Percentiles rank a stretch among this genome's conserved stretches.
Evolutionary conservation across 352 stramenopile genomes (phyloP).

Genomic region (Phytophthora syringae): DNA sequence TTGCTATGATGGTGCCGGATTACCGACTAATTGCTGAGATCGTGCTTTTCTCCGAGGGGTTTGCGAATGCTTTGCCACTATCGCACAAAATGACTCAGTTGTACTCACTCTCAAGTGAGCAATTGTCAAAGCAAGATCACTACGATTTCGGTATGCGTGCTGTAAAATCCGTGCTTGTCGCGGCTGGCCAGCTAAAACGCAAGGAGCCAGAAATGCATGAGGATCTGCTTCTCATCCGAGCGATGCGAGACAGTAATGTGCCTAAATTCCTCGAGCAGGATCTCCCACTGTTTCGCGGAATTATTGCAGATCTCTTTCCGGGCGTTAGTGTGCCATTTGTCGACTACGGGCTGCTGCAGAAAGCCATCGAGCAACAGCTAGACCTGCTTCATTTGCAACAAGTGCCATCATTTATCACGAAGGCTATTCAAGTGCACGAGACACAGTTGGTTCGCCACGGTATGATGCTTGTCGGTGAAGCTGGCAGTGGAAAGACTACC

Average conservation of each 20-base stretch:
- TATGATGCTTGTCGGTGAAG: conserved; percentile 95
- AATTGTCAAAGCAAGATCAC: conserved; percentile 95
- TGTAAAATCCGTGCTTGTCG: conserved; percentile 94
- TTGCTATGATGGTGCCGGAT: conserved; percentile 96
- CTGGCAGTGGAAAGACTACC: conserved; percentile 90
- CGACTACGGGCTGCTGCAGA: conserved; percentile 93
- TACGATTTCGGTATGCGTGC: conserved; percentile 96
- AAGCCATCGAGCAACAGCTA: conserved; percentile 87
- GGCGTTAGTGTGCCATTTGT: conserved; percentile 94
- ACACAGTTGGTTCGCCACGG: conserved; percentile 93
- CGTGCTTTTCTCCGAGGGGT: conserved; percentile 94
- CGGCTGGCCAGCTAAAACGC: conserved; percentile 93
- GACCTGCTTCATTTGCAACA: conserved; percentile 80
- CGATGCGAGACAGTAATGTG: conserved; percentile 96
- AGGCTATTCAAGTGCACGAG: conserved; percentile 91
- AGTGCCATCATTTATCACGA: conserved; percentile 86
- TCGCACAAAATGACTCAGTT: conserved; percentile 96
- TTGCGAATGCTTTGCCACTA: conserved; percentile 92
- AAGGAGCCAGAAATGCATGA: conserved; percentile 95
- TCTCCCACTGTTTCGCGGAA: conserved; percentile 93
- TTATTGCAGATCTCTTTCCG: conserved; percentile 95
- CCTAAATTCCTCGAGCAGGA: conserved; percentile 96
- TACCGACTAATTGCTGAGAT: conserved; percentile 95
- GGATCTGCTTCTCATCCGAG: conserved; percentile 94
- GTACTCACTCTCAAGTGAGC: conserved; percentile 93